A percentile compares a stretch with the other conserved stretches of the same genome.
Conservation (phyloP, 2,329 filamentous ascomycete genomes). For the Ophiostoma quercus region DNA sequence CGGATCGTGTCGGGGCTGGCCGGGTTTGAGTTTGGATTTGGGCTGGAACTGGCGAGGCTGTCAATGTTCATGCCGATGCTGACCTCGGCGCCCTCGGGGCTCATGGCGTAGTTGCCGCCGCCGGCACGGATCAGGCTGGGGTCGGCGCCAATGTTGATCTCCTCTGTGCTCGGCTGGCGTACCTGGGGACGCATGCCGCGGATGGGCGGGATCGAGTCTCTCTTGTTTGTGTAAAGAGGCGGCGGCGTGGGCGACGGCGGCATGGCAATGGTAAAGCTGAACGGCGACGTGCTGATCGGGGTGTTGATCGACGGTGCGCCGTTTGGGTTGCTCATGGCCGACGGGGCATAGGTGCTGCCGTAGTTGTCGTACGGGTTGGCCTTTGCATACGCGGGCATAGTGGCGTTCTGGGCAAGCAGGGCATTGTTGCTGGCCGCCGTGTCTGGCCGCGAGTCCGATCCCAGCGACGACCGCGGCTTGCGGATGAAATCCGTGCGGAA, state of each 20-base stretch:
- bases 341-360: neutral
- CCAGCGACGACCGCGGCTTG: conserved; percentile 29
- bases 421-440: conserved; percentile 20
- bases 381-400: neutral
- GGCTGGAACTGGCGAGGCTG: neutral
- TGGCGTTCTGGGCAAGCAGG: neutral
- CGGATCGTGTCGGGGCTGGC: neutral
- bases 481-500: conserved; percentile 52
- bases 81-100: neutral
- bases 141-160: conserved; percentile 52
- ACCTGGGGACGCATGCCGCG: conserved; percentile 36
- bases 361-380: neutral
- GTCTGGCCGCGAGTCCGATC: conserved; percentile 16
- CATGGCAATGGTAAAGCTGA: neutral
- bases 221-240: conserved; percentile 9
- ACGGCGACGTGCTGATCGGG: neutral
- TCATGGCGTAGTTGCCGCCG: conserved; percentile 15
- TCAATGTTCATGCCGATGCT: neutral
- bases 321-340: neutral
- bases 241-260: conserved; percentile 11
- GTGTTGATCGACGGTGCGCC: neutral
- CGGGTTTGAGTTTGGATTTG: neutral
- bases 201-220: conserved; percentile 34
- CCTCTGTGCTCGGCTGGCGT: conserved; percentile 38
- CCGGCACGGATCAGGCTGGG: conserved; percentile 37